phyloP scores from a whole-genome alignment of 1,284 basidiomycete species.

The Trametes polyzona region DNA sequence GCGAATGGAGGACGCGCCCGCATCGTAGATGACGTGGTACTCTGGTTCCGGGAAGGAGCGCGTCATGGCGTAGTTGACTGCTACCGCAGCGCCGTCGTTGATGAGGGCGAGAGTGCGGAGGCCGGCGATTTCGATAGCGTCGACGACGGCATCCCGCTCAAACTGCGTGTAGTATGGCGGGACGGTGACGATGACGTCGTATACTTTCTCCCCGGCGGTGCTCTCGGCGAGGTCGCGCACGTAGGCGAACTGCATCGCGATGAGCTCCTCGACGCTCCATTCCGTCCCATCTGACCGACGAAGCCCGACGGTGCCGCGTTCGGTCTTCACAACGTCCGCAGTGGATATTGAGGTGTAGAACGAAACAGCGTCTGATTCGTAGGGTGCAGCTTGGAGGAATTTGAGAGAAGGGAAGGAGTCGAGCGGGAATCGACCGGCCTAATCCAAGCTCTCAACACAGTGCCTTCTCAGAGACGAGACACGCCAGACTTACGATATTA shows the following conservation, averaged over 20 bases:
- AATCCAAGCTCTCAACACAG: constrained; percentile 9
- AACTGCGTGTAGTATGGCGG: constrained; percentile 88
- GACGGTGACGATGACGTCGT: constrained; percentile 84
- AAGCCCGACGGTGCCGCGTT: constrained; percentile 63
- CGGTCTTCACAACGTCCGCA: constrained; percentile 59
- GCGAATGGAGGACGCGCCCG: constrained; percentile 86
- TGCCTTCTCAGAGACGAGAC: constrained; percentile 5
- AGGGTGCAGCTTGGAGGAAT: constrained; percentile 80
- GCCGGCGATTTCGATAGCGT: constrained; percentile 91
- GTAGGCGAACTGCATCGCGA: constrained; percentile 94
- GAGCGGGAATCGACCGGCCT: constrained; percentile 90
- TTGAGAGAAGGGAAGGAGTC: constrained; percentile 91
- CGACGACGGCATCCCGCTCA: constrained; percentile 87
- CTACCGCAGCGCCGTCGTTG: constrained; percentile 92
- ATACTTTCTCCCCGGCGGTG: constrained; percentile 75
- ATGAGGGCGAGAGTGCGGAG: constrained; percentile 84
- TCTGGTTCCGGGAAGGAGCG: constrained; percentile 83
- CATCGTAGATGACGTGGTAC: constrained; percentile 93
- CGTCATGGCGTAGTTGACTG: constrained; percentile 97
- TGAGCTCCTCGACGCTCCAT: constrained; percentile 89
- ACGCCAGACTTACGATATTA: constrained; percentile 67
- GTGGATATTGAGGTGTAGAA: constrained; percentile 73
- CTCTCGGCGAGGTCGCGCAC: constrained; percentile 87
- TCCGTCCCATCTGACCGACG: constrained; percentile 63
- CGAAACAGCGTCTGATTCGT: constrained; percentile 60